Evolutionary conservation across 345 rosid species (phyloP), one percentile per base, ranked within the genome.

Genomic region (Populus tremula): DNA sequence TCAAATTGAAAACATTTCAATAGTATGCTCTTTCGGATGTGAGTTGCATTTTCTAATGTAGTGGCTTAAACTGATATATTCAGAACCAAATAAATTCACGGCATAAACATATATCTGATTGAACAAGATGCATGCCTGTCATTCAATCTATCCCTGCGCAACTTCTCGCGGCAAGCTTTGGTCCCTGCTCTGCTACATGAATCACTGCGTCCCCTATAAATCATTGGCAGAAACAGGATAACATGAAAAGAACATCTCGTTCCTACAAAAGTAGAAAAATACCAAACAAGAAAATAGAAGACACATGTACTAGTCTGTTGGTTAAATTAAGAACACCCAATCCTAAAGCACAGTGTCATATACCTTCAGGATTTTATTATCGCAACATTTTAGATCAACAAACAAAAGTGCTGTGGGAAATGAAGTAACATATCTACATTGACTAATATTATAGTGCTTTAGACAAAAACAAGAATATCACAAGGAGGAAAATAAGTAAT

Each of bases 151-250:
- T 78, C 85, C 69, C 85, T 82, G 66, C 85, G 45, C 73, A 78
- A 67, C 76, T 66, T 82, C 77, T 82, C 85, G 1, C 82, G 81
- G 43, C 82, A 82, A 63, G 85, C 85, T 75, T 82, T 82, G 39
- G 76, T 64, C 73, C 63, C 81, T 17, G 78, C 68, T 47, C 45
- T 75, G 79, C 54, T 75, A 63, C 76, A 82, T 31, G 73, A 70
- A 43, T 78, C 81, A 33, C 33, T n/a, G 8, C 74, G 76, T 74
- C 50, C 79, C 76, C 85, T 82, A 29, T 39, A 61, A 31, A 61
- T 36, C 8, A 63, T 78, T 17, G 45, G 35, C 47, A 81, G 47
- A 43, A 43, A 65, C 33, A 62, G 0, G 31, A 61, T 6, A 65
- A 67, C 17, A 74, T 53, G 61, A 56, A 23, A 67, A 66, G 33